Conservation (phyloP, 2,329 filamentous ascomycete genomes). For the Talaromyces piceae region DNA sequence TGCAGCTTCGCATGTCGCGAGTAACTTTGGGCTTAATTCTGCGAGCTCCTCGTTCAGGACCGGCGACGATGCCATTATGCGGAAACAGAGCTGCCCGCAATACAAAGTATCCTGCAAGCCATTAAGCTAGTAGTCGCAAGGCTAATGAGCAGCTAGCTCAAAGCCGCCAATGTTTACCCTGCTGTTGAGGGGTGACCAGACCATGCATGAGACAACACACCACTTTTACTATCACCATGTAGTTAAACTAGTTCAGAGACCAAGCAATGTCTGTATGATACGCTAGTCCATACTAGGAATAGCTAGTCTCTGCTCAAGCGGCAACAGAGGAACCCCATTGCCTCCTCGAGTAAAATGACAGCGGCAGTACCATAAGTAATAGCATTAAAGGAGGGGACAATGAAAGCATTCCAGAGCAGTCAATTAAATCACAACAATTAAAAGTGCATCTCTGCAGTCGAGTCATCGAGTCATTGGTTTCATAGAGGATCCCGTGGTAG, state of each 20-base stretch:
- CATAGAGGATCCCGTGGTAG: neutral
- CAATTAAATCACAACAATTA: neutral
- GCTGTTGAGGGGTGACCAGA: too few relatives aligned
- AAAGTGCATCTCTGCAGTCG: neutral
- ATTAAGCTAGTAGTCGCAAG: neutral
- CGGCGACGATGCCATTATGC: neutral
- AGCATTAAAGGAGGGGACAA: too few relatives aligned
- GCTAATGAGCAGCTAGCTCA: too few relatives aligned
- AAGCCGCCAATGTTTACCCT: too few relatives aligned
- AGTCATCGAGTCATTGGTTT: neutral
- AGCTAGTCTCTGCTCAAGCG: neutral
- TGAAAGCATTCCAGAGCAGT: neutral
- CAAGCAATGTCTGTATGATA: neutral
- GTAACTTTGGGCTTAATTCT: neutral
- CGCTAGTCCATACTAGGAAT: neutral
- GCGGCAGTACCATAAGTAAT: too few relatives aligned
- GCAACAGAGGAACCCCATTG: too few relatives aligned
- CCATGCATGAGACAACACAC: too few relatives aligned
- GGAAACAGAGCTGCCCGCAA: neutral
- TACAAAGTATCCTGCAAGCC: neutral
- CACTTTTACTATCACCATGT: too few relatives aligned
- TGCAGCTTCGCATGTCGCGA: slow-evolving; percentile 5
- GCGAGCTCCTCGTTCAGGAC: neutral
- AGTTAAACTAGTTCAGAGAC: neutral
- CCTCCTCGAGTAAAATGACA: too few relatives aligned